phyloP scores from a whole-genome alignment of 2,329 filamentous ascomycete genomes.

The Fusarium falciforme region DNA sequence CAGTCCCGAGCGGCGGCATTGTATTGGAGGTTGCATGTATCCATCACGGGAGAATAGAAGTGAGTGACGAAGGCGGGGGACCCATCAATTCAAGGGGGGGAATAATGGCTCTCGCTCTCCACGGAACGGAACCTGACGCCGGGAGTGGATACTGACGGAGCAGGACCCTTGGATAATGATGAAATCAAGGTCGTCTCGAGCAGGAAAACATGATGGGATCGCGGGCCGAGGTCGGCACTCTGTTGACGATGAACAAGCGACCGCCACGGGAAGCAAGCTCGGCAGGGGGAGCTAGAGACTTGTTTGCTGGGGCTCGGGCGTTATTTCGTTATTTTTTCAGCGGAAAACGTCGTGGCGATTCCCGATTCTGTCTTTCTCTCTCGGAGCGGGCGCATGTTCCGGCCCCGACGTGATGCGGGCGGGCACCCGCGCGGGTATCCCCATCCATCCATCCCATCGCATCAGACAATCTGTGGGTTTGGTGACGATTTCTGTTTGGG shows the following conservation, averaged over 20 bases:
- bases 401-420: slow-evolving; percentile 5
- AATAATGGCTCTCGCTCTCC: slow-evolving; percentile 8
- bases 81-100: neutral
- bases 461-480: slow-evolving; percentile 21
- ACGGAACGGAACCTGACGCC: neutral
- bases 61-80: slow-evolving; percentile 4
- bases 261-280: neutral
- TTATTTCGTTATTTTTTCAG: slow-evolving; percentile 22
- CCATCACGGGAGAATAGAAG: neutral
- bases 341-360: neutral
- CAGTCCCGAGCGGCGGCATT: neutral
- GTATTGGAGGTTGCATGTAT: neutral
- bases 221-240: neutral
- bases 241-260: neutral
- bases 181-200: neutral
- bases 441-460: neutral
- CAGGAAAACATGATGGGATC: neutral
- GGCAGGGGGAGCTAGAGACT: neutral
- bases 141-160: slow-evolving; percentile 2
- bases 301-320: neutral
- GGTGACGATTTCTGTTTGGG: slow-evolving; percentile 33
- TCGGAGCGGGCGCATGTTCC: slow-evolving; percentile 17
- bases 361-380: neutral
- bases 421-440: neutral
- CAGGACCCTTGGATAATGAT: slow-evolving; percentile 3